These are phyloP conservation scores for Xylariaceae sp. DNA, from an alignment of 2,329 filamentous ascomycete genomes.

Conservation along the genomic window DNA sequence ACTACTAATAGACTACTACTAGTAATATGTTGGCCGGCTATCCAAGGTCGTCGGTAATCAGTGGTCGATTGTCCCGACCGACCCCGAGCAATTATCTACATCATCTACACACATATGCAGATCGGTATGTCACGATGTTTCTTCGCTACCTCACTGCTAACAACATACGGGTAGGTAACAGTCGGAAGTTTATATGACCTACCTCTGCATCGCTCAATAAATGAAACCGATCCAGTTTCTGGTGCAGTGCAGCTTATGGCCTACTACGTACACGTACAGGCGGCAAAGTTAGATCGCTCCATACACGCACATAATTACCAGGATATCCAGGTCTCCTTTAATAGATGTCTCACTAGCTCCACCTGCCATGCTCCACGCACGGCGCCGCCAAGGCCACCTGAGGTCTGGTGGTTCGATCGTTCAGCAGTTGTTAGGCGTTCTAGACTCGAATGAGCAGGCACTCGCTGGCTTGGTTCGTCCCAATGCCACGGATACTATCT, in stretches of 20 bases:
- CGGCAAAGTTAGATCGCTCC: slow-evolving; percentile 10
- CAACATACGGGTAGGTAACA: too few relatives aligned
- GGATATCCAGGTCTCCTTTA: slow-evolving; percentile 5
- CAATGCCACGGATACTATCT: slow-evolving; percentile 32
- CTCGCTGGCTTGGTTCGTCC: slow-evolving; percentile 31
- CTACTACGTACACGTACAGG: slow-evolving; percentile 19
- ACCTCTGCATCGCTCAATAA: slow-evolving; percentile 7
- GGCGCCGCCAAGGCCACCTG: slow-evolving; percentile 9
- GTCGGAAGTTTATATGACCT: slow-evolving; percentile 18
- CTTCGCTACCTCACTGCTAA: too few relatives aligned
- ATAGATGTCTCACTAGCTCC: slow-evolving; percentile 29
- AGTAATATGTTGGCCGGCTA: too few relatives aligned
- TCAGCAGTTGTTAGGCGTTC: slow-evolving; percentile 10
- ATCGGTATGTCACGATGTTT: background rate
- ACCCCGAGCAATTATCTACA: background rate
- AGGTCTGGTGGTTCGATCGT: slow-evolving; percentile 17
- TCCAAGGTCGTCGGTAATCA: too few relatives aligned
- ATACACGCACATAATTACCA: slow-evolving; percentile 2
- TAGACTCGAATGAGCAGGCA: slow-evolving; percentile 27
- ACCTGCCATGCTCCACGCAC: slow-evolving; percentile 30
- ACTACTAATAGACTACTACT: too few relatives aligned
- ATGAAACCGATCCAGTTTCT: slow-evolving; percentile 11
- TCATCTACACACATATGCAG: too few relatives aligned
- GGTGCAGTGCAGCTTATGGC: background rate
- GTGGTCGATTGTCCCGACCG: too few relatives aligned